A percentile compares a stretch with the other conserved stretches of the same genome.
phyloP scores from a whole-genome alignment of 306 rosid species.

The Albizia julibrissin region DNA sequence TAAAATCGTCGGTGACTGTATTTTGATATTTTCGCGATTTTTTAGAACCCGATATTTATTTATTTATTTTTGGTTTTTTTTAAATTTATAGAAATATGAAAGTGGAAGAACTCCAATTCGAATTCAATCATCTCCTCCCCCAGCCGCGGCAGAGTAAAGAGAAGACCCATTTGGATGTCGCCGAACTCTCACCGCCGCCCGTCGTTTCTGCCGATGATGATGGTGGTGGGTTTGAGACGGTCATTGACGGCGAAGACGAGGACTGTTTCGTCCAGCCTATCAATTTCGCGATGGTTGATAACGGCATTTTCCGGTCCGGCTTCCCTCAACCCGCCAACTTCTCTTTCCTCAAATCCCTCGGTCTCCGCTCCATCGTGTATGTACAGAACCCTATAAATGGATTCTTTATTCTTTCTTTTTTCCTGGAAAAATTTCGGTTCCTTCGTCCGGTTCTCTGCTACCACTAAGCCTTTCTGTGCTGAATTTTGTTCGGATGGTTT shows the following conservation, averaged over 20 bases:
- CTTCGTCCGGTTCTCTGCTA: not conserved
- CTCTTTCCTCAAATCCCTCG: constrained; percentile 77
- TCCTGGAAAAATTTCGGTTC: not conserved
- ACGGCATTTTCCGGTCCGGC: constrained; percentile 96
- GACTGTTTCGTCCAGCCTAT: constrained; percentile 77
- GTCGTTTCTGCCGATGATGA: not conserved
- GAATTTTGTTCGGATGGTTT: constrained; percentile 21
- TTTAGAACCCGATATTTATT: not conserved
- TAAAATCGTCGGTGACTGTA: not conserved
- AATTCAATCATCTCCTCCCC: constrained; percentile 16
- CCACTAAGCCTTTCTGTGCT: not conserved
- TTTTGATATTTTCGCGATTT: not conserved
- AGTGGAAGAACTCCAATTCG: constrained; percentile 40
- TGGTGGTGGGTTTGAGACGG: not conserved
- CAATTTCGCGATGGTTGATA: constrained; percentile 91
- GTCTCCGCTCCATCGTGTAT: constrained; percentile 91
- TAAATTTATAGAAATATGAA: constrained; percentile 58
- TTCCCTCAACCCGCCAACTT: constrained; percentile 89
- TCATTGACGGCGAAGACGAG: constrained; percentile 49
- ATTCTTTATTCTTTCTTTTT: constrained; percentile 16
- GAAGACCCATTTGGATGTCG: constrained; percentile 43
- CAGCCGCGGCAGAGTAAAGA: not conserved
- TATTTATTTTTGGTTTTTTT: not conserved
- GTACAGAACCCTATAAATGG: constrained; percentile 23
- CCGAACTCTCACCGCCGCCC: constrained; percentile 30